Conservation (phyloP, 371 early-diverging fungal genomes). For the Lichtheimia ramosa region DNA sequence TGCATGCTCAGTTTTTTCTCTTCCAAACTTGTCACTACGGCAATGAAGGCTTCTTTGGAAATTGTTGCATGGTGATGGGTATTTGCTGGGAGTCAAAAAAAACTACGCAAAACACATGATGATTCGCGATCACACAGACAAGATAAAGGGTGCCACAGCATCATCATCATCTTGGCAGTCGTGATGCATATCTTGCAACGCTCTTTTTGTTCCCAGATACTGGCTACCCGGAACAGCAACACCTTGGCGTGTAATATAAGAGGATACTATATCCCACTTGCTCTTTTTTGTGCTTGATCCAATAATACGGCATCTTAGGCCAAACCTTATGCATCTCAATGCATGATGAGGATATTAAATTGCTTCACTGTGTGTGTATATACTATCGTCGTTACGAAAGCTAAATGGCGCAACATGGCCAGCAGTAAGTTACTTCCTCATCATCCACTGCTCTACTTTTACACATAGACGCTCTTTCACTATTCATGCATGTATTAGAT, state of each 20-base stretch:
- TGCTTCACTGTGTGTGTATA: too few species aligned
- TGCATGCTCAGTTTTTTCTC: background rate
- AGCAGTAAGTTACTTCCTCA: too few species aligned
- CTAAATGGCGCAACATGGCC: too few species aligned
- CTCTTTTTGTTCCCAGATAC: background rate
- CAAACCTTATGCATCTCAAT: background rate
- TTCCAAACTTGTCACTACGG: background rate
- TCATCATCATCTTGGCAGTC: conserved; percentile 2
- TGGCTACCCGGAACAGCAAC: background rate
- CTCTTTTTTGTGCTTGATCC: too few species aligned
- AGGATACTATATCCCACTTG: background rate
- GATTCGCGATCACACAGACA: background rate
- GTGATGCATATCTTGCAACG: background rate
- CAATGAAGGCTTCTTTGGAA: background rate
- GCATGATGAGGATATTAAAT: background rate
- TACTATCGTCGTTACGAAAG: too few species aligned
- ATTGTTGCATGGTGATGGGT: background rate
- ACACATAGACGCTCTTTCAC: too few species aligned
- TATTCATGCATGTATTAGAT: too few species aligned
- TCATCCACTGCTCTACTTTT: too few species aligned
- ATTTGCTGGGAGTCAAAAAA: background rate
- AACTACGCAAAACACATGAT: background rate
- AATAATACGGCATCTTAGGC: background rate
- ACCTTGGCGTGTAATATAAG: background rate
- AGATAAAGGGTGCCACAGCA: background rate